These are phyloP conservation scores for Starmerella stigmatis DNA, from an alignment of 805 yeast genomes.

Conservation along the genomic window DNA sequence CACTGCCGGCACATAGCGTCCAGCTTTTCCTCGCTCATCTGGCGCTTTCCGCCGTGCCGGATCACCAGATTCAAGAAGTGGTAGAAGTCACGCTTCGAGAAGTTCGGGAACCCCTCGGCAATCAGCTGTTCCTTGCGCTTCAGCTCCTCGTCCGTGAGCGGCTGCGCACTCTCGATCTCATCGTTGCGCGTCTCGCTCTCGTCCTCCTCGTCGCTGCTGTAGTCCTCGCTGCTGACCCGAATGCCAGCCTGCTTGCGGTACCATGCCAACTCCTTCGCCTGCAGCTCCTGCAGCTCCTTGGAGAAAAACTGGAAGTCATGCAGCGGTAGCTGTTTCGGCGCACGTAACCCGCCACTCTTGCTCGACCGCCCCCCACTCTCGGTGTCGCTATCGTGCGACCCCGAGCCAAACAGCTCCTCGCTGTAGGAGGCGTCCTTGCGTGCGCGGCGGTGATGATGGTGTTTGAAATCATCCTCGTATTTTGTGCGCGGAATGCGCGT, in stretches of 20 bases:
- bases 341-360: conserved; percentile 48
- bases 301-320: conserved; percentile 88
- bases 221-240: conserved; percentile 42
- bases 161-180: conserved; percentile 56
- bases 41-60: conserved; percentile 60
- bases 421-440: conserved; percentile 53
- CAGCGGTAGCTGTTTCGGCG: conserved; percentile 70
- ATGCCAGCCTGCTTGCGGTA: conserved; percentile 59
- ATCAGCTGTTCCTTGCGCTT: conserved; percentile 50
- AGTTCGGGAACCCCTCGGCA: conserved; percentile 58
- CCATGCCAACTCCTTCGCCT: conserved; percentile 71
- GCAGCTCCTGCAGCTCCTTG: conserved; percentile 54
- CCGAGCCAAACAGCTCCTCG: conserved; percentile 39
- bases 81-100: conserved; percentile 81
- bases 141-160: conserved; percentile 70
- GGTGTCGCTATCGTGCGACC: conserved; percentile 34
- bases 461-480: conserved; percentile 23
- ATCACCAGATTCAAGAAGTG: conserved; percentile 64
- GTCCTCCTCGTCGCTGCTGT: conserved; percentile 33
- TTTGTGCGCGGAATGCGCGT: conserved; percentile 5
- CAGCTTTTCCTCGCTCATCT: conserved; percentile 34
- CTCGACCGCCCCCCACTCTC: conserved; percentile 68
- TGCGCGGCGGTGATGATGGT: conserved; percentile 37
- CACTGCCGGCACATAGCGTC: conserved; percentile 58
- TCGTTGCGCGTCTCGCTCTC: conserved; percentile 41